Evolutionary conservation across 495 filamentous ascomycete species (phyloP), one percentile per base, ranked within the genome.

Genomic region (Hyphodiscus hymeniophilus): DNA sequence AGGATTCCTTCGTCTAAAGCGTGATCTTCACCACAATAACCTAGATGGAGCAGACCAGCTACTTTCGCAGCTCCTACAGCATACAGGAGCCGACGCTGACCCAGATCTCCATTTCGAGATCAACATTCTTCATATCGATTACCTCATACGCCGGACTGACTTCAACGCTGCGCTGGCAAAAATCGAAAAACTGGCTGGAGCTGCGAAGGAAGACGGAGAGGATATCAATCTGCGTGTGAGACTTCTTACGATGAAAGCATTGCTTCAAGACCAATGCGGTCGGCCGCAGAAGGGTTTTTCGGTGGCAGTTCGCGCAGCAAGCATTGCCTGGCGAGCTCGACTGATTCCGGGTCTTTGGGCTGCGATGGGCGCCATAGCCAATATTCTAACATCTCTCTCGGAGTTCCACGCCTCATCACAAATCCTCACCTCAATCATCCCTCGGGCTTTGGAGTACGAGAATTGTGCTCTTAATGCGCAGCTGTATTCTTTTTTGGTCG

Each of bases 281-380:
- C 80, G 82, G 4, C 79, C 89, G 0, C 80, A 89, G 48, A 83
- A 82, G 52, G 92, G 85, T 1, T 92, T 96, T 59, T 88, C 84
- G 3, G 70, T 94, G 15, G 82, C 82, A 16, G 71, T 96, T 57
- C 75, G 87, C 17, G 92, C 90, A 2, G 85, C 87, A 2, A 82
- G 72, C 59, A 80, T 87, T 26, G 82, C 89, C 1, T 79, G 84
- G 71, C 74, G 82, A 32, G 76, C 85, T 1, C 71, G 80, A 7
- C 67, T 95, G 13, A 67, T 94, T 16, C 75, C 84, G 2, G 74
- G 73, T 28, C 72, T 96, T 15, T 94, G 89, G 81, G 79, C 83
- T 52, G 81, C 89, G 0, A 74, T 94, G 24, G 79, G 78, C 23
- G 73, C 76, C 2, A 62, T 96, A 1, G 74, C 80, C 7, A 75